Percentiles rank a stretch among this genome's conserved stretches.
Evolutionary conservation across 2,329 filamentous ascomycete species (phyloP).

Genomic region (Xylaria sp.): DNA sequence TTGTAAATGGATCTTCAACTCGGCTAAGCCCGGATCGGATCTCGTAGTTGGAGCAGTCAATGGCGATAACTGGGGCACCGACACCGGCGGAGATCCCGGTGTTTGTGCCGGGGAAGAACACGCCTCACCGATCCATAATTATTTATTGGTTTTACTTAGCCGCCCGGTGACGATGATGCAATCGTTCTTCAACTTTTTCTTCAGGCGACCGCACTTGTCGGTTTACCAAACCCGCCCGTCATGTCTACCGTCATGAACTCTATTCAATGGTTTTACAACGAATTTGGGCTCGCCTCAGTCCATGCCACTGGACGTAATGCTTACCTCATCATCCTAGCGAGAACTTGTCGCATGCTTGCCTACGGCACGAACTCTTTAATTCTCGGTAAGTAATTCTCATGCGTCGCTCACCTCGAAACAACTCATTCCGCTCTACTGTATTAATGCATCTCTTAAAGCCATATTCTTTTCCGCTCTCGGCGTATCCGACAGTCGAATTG

Average conservation of each 20-base stretch:
- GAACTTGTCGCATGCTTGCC: constrained; percentile 69
- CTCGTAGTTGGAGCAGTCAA: constrained; percentile 16
- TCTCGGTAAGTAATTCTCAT: constrained; percentile 55
- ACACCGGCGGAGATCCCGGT: constrained; percentile 27
- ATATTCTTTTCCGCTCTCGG: constrained; percentile 68
- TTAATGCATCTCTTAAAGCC: constrained; percentile 44
- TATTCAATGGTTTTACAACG: constrained; percentile 54
- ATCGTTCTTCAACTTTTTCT: constrained; percentile 17
- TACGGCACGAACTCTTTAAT: constrained; percentile 71
- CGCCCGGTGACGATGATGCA: constrained; percentile 13
- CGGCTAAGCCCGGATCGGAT: constrained; percentile 20
- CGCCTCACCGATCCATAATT: constrained; percentile 16
- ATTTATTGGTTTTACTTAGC: constrained; percentile 14
- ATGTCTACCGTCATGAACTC: constrained; percentile 43
- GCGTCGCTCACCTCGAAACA: too few relatives aligned
- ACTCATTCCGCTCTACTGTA: neutral
- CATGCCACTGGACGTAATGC: constrained; percentile 61
- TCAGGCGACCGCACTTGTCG: neutral
- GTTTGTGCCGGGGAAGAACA: constrained; percentile 6
- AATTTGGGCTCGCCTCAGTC: constrained; percentile 62
- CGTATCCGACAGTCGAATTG: constrained; percentile 68
- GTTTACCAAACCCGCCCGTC: constrained; percentile 6
- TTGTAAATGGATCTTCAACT: neutral
- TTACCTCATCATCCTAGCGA: constrained; percentile 63
- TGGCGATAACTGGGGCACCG: constrained; percentile 21